These are phyloP conservation scores for Ogataea saltuana DNA, from an alignment of 805 yeast species.

Conservation along the genomic window DNA sequence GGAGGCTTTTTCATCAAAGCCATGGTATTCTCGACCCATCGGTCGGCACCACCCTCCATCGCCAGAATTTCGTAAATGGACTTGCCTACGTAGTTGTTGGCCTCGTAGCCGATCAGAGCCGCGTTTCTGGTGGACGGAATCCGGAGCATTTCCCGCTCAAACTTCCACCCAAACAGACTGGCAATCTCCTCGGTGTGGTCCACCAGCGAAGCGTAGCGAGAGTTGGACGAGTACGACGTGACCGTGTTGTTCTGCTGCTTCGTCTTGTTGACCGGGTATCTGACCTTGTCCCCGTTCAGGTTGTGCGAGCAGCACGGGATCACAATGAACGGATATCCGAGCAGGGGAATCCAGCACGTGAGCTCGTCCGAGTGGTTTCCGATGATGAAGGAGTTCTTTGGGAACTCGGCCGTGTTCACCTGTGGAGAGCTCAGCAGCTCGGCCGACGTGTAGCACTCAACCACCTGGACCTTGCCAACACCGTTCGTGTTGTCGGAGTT, in stretches of 20 bases:
- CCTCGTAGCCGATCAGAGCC: slow-evolving; percentile 71
- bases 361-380: slow-evolving; percentile 96
- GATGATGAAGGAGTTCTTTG: slow-evolving; percentile 73
- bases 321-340: slow-evolving; percentile 85
- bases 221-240: slow-evolving; percentile 40
- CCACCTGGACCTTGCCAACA: slow-evolving; percentile 40
- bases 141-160: slow-evolving; percentile 81
- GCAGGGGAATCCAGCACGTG: slow-evolving; percentile 91
- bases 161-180: slow-evolving; percentile 73
- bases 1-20: slow-evolving; percentile 69
- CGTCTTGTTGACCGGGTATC: slow-evolving; percentile 54
- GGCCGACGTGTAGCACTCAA: slow-evolving; percentile 56
- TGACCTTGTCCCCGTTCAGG: slow-evolving; percentile 68
- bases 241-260: slow-evolving; percentile 19
- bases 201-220: slow-evolving; percentile 83
- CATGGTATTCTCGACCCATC: slow-evolving; percentile 85
- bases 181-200: slow-evolving; percentile 80
- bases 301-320: slow-evolving; percentile 96
- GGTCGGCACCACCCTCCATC: slow-evolving; percentile 85
- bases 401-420: slow-evolving; percentile 66
- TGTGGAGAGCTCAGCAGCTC: slow-evolving; percentile 51
- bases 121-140: slow-evolving; percentile 95
- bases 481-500: slow-evolving; percentile 18
- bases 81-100: slow-evolving; percentile 29
- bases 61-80: slow-evolving; percentile 61